Conservation (phyloP, 805 yeast species). For the Candida michaelii region DNA sequence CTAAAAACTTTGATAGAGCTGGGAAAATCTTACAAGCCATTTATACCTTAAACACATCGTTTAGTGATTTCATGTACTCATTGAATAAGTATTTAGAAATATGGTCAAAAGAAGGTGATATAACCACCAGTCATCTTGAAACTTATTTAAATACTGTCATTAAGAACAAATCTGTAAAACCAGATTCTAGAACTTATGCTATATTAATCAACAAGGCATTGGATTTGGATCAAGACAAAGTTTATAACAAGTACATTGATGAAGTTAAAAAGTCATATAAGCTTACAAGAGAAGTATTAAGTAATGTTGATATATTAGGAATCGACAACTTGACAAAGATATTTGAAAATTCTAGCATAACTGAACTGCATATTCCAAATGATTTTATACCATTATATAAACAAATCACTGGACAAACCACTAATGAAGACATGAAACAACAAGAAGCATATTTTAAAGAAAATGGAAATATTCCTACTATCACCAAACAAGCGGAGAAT, state of each 20-base stretch:
- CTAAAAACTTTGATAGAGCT: constrained; percentile 68
- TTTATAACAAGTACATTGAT: constrained; percentile 16
- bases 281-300: constrained; percentile 28
- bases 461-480: constrained; percentile 26
- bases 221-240: constrained; percentile 8
- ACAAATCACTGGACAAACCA: constrained; percentile 18
- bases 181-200: constrained; percentile 62
- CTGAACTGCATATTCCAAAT: constrained; percentile 30
- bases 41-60: constrained; percentile 43
- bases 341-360: constrained; percentile 25
- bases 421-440: constrained; percentile 4
- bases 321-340: constrained; percentile 42
- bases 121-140: constrained; percentile 44
- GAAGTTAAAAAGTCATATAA: constrained; percentile 9
- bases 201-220: constrained; percentile 49
- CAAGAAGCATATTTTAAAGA: constrained; percentile 35
- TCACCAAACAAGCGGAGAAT: constrained; percentile 55
- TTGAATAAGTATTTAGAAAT: constrained; percentile 61
- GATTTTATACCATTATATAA: constrained; percentile 32
- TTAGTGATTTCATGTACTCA: constrained; percentile 58
- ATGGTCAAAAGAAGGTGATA: constrained; percentile 39
- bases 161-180: constrained; percentile 20
- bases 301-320: constrained; percentile 55
- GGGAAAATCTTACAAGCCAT: constrained; percentile 64
- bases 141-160: constrained; percentile 36